Percentiles rank a stretch among this genome's conserved stretches.
These are phyloP conservation scores for Pseudevernia furfuracea DNA, from an alignment of 495 filamentous ascomycete species.

Conservation along the genomic window DNA sequence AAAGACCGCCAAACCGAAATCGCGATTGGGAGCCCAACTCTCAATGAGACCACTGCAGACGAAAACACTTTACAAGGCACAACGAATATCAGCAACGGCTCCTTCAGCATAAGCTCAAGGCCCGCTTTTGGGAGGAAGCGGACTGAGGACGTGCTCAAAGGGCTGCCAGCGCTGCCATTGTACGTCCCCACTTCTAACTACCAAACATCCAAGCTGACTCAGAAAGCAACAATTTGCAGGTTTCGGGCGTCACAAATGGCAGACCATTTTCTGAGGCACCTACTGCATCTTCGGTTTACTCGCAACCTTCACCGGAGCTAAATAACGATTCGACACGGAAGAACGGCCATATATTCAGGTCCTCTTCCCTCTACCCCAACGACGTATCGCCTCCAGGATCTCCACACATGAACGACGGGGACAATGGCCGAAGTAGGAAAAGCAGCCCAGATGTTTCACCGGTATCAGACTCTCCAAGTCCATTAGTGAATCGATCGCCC, in stretches of 20 bases:
- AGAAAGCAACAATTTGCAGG: slow-evolving; percentile 18
- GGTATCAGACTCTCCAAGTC: slow-evolving; percentile 33
- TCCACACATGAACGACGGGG: slow-evolving; percentile 23
- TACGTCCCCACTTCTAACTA: slow-evolving; percentile 26
- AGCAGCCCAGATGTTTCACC: slow-evolving; percentile 43
- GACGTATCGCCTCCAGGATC: slow-evolving; percentile 45
- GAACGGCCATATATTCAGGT: slow-evolving; percentile 21
- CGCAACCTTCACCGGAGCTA: slow-evolving; percentile 34
- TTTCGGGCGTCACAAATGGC: slow-evolving; percentile 7
- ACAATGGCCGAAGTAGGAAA: slow-evolving; percentile 7
- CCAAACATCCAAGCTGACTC: background rate
- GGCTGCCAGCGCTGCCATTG: slow-evolving; percentile 38
- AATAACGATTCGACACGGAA: slow-evolving; percentile 12
- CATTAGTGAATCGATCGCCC: slow-evolving; percentile 13
- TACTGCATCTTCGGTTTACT: slow-evolving; percentile 39
- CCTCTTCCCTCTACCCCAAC: slow-evolving; percentile 31
- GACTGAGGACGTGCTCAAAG: slow-evolving; percentile 31
- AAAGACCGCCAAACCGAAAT: slow-evolving; percentile 22
- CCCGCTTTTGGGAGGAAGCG: slow-evolving; percentile 27
- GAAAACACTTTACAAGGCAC: slow-evolving; percentile 27
- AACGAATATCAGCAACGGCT: slow-evolving; percentile 25
- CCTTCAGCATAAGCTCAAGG: slow-evolving; percentile 24
- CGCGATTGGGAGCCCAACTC: slow-evolving; percentile 40
- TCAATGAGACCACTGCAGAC: slow-evolving; percentile 37
- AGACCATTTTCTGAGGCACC: slow-evolving; percentile 32